These are phyloP conservation scores for Abelmoschus esculentus DNA, from an alignment of 345 rosid genomes.

Conservation along the genomic window DNA sequence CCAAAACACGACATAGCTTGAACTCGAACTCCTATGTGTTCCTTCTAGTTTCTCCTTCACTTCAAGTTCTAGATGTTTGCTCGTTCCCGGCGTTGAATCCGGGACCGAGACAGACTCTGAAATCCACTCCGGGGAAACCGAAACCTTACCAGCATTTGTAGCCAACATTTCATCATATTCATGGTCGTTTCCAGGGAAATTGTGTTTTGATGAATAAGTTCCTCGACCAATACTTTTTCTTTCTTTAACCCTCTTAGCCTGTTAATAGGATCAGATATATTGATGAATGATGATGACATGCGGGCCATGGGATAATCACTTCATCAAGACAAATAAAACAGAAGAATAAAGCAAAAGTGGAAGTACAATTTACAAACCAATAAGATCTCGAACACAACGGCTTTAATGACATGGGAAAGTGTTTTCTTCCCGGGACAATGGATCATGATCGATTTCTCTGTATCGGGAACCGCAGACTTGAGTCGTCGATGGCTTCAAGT, in stretches of 20 bases:
- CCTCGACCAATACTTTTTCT: conserved; percentile 13
- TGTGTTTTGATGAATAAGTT: conserved; percentile 10
- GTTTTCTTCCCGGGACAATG: conserved; percentile 13
- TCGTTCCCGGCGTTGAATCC: conserved; percentile 7
- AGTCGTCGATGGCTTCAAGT: conserved; percentile 1
- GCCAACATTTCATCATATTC: not conserved
- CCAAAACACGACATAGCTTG: conserved; percentile 9
- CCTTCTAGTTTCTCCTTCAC: not conserved
- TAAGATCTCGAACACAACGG: conserved; percentile 25
- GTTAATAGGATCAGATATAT: not conserved
- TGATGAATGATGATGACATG: not conserved
- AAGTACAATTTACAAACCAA: conserved; percentile 23
- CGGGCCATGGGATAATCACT: not conserved
- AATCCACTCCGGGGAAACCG: not conserved
- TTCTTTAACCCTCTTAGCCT: conserved; percentile 23
- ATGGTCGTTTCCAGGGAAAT: not conserved
- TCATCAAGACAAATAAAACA: not conserved
- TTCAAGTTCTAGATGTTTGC: conserved; percentile 3
- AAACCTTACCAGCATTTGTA: not conserved
- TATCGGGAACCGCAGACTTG: not conserved
- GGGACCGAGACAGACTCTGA: conserved; percentile 7
- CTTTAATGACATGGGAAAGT: conserved; percentile 30
- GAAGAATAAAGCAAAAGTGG: not conserved
- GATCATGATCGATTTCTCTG: conserved; percentile 8
- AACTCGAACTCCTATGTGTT: not conserved